Evolutionary conservation across 169 alveolate genomes (phyloP), one percentile per base, ranked within the genome.

Genomic region (Plasmodium malariae): DNA sequence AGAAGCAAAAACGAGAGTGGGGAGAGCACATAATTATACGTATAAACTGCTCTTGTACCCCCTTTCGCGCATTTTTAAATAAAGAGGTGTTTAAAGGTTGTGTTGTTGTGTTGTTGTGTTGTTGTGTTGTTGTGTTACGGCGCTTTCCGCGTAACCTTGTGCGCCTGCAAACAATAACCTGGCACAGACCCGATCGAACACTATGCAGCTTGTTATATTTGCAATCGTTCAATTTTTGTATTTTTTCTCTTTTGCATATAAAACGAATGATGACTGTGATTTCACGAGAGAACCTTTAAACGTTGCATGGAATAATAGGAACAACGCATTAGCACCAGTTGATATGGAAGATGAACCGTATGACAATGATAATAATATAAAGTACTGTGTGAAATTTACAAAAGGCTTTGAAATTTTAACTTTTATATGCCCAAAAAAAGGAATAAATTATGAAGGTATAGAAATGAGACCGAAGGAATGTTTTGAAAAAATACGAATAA

Each of bases 321-420:
- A 71, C 59, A 36, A 28, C 3, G 26, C 12, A 45, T 12, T 36
- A 37, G 11, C 65, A 3, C 0, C 1, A 21, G 6, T 7, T 6
- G 19, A 21, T 7, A 7, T 0, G 24, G 32, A 55, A n/a, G 26
- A 60, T 26, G 37, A 36, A 55, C 34, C 19, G 19, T 4, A 19
- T 74, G n/a, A n/a, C n/a, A 1, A 14, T 62, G 71, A 57, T 37
- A 51, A 28, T 34, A 28, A 48, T n/a, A 36, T 62, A 34, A 63
- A 30, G 30, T 48, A 62, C 37, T 76, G 89, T 30, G 89, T 76
- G 6, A 34, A 62, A 1, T 76, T 76, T 34, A 76, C 78, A 11
- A 76, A 76, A 21, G 89, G 89, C 1, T n/a, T 76, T 17, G 89
- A 76, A 43, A 36, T 62, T 32, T 55, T 76, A 21, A 62, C 78